Evolutionary conservation across 2,329 filamentous ascomycete genomes (phyloP).

Genomic region (Aspergillus felis): DNA sequence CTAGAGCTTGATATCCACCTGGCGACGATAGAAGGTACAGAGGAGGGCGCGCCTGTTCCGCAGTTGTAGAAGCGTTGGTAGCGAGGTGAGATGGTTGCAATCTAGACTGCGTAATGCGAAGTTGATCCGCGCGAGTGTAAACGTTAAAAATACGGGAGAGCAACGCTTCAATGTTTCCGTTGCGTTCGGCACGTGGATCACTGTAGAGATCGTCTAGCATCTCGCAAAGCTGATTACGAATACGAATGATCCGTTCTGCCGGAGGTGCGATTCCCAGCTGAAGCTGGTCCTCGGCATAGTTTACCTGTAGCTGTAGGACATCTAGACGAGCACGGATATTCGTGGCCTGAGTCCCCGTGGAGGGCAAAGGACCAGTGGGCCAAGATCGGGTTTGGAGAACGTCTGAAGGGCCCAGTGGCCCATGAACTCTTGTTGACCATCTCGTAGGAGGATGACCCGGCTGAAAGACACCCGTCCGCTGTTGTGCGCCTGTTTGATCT

Average conservation of each 20-base stretch:
- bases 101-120: slow-evolving; percentile 22
- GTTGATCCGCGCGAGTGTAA: slow-evolving; percentile 28
- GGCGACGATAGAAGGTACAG: slow-evolving; percentile 45
- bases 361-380: background rate
- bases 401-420: background rate
- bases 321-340: slow-evolving; percentile 15
- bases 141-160: slow-evolving; percentile 28
- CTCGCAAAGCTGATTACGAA: slow-evolving; percentile 29
- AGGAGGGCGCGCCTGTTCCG: slow-evolving; percentile 8
- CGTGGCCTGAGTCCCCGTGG: background rate
- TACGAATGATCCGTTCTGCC: slow-evolving; percentile 26
- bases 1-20: slow-evolving; percentile 42
- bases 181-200: slow-evolving; percentile 19
- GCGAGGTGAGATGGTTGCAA: slow-evolving; percentile 4
- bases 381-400: background rate
- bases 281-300: slow-evolving; percentile 26
- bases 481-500: slow-evolving; percentile 3
- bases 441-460: slow-evolving; percentile 1
- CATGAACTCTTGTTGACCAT: slow-evolving; percentile 2
- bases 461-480: slow-evolving; percentile 2
- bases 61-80: background rate
- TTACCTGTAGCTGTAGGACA: slow-evolving; percentile 21
- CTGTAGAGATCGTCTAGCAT: slow-evolving; percentile 31
- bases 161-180: slow-evolving; percentile 24
- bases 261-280: slow-evolving; percentile 24